Base-by-base conservation (phyloP, 345 rosid genomes). In the Sonneratia alba region DNA sequence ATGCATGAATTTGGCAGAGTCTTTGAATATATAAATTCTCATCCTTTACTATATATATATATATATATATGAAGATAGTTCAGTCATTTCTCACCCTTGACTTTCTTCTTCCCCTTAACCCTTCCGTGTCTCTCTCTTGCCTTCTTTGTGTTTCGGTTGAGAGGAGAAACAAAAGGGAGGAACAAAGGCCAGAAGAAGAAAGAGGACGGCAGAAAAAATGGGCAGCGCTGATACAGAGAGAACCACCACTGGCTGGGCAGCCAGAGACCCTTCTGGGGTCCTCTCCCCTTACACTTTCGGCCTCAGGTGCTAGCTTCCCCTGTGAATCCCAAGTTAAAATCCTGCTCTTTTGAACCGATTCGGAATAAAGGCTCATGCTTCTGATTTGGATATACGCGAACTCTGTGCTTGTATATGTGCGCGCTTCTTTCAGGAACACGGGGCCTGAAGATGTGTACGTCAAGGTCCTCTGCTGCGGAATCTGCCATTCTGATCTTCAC, bases 401-500 rank as follows among this genome's bases (percentile, higher is more conserved):
- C 51, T 8, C 51, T 47, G 51, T 47, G 11, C 15, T 10, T 47
- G 14, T 2, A 13, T 40, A 4, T 40, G 9, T 27, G 45, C 13
- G 51, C 14, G 15, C 51, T 13, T 47, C 14, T 47, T 70, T 71
- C 85, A 88, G 91, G 79, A 83, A 83, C 73, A 90, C 92, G 1
- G 94, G 91, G n/a, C 77, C 85, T 40, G 92, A 87, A 3, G 98
- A 90, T 84, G 92, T 88, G 3, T 72, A 72, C 53, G 70, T 92
- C 42, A 83, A 81, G 81, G 84, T 92, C 70, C 74, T 88, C 8
- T 81, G 77, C 70, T 86, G 92, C 74, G 97, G 96, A 67, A 80
- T 90, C 66, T 88, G 93, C 76, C 96, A 90, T 73, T 83, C 90
- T 6, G 96, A 92, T 80, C 66, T 92, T 70, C 96, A 87, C 72